phyloP scores from a whole-genome alignment of 2,329 filamentous ascomycete species.

The Triangularia setosa region DNA sequence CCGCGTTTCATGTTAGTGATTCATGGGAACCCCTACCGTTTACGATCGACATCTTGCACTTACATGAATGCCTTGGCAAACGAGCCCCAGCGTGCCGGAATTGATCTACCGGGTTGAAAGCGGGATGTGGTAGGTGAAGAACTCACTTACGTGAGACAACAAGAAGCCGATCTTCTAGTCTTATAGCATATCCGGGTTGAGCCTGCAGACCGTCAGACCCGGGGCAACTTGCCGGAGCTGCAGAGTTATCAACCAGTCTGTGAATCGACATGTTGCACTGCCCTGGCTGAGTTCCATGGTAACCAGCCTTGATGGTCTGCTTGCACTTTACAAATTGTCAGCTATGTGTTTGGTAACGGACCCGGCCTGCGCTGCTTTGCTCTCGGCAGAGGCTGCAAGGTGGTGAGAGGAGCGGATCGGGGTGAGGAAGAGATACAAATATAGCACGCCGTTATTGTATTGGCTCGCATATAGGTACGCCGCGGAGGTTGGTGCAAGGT shows the following conservation, averaged over 20 bases:
- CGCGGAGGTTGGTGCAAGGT: neutral
- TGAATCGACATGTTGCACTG: constrained; percentile 5
- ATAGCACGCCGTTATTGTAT: neutral
- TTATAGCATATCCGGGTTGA: neutral
- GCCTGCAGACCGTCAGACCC: neutral
- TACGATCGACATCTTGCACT: neutral
- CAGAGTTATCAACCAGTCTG: neutral
- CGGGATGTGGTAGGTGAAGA: neutral
- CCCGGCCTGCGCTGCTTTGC: neutral
- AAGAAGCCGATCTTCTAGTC: neutral
- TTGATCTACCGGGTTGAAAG: neutral
- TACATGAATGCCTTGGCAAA: neutral
- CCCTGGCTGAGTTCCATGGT: neutral
- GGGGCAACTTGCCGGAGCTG: neutral
- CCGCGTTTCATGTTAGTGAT: neutral
- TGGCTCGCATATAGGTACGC: neutral
- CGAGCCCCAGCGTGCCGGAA: neutral
- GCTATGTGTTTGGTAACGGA: neutral
- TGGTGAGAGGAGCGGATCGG: neutral
- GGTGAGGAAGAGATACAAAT: neutral
- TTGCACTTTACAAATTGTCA: neutral
- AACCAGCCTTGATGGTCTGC: neutral
- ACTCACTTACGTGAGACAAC: neutral
- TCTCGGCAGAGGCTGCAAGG: neutral
- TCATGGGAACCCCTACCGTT: neutral